Base-by-base conservation (phyloP, 2,329 filamentous ascomycete species). In the Colletotrichum eleusines region DNA sequence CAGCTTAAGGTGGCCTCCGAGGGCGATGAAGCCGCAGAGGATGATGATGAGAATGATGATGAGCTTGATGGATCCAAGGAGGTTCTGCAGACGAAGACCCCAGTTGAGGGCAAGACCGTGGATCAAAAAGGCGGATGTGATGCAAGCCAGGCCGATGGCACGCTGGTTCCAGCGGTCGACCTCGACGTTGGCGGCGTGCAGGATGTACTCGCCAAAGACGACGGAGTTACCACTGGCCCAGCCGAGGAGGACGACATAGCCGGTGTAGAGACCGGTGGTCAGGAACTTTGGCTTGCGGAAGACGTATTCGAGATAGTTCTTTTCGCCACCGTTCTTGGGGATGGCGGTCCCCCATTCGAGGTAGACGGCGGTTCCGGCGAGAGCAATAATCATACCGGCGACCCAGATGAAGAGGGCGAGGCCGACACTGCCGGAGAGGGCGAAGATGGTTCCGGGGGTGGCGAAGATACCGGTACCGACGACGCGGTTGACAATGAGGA, bases 151-250 rank as follows among this genome's bases (percentile, higher is more conserved):
- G 40, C 89, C 91, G 23, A 92, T 82, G 53, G 85, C 89, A 48
- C 91, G 85, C 80, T 92, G 88, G 78, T 92, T 91, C 90, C 90
- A 92, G 28, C 89, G 83, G 59, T 82, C 85, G 31, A 90, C 87
- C 73, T 92, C 86, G 28, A 89, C 84, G 16, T 88, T 81, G 14
- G 90, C 88, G 11, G 90, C 91, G 76, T 90, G 85, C 2, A 93
- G 84, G 67, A 93, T 89, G 78, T 92, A 92, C 77, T 92, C 89
- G 71, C 90, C 90, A 73, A 93, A 92, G 48, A 92, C 86, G 73
- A 93, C 88, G 0, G 87, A 91, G 78, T 92, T 92, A 18, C 88
- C 88, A 8, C 87, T 88, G 0, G 89, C 89, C 89, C 89, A 92
- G 16, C 87, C 89, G 23, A 92, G 85, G 1, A 92, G 83, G 33